These are phyloP conservation scores for Microsporum audouinii DNA, from an alignment of 2,329 filamentous ascomycete species.

Conservation along the genomic window DNA sequence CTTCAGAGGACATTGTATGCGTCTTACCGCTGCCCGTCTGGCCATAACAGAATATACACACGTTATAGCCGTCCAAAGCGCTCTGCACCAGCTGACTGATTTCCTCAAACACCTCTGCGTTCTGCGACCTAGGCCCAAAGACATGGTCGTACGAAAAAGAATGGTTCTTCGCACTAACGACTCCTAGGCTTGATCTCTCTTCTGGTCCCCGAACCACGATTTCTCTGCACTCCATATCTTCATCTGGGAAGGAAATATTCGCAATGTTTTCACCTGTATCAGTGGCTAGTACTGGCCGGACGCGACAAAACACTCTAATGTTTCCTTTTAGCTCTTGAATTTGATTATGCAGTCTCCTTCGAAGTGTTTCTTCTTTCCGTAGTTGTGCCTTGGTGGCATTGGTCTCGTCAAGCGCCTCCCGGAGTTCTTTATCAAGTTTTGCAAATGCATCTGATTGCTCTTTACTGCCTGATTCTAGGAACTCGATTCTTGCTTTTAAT, in stretches of 20 bases:
- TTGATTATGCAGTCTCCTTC: slow-evolving; percentile 89
- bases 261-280: slow-evolving; percentile 53
- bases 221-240: slow-evolving; percentile 71
- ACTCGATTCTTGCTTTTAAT: slow-evolving; percentile 71
- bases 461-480: slow-evolving; percentile 80
- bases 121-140: slow-evolving; percentile 65
- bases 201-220: slow-evolving; percentile 74
- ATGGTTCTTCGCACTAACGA: slow-evolving; percentile 64
- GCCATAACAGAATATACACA: slow-evolving; percentile 97
- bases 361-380: slow-evolving; percentile 78
- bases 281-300: slow-evolving; percentile 58
- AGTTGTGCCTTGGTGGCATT: slow-evolving; percentile 67
- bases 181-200: slow-evolving; percentile 69
- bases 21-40: slow-evolving; percentile 97
- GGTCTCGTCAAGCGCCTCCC: slow-evolving; percentile 60
- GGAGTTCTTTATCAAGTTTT: slow-evolving; percentile 66
- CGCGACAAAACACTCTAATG: slow-evolving; percentile 94
- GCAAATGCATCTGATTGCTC: slow-evolving; percentile 79
- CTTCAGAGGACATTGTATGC: slow-evolving; percentile 78
- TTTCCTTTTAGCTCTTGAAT: slow-evolving; percentile 97
- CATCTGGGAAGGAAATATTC: slow-evolving; percentile 66
- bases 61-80: slow-evolving; percentile 92
- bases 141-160: slow-evolving; percentile 89
- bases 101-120: slow-evolving; percentile 83
- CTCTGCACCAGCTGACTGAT: slow-evolving; percentile 96